Conservation (phyloP, 192 early-diverging fungal genomes). For the Coemansia sp. region DNA sequence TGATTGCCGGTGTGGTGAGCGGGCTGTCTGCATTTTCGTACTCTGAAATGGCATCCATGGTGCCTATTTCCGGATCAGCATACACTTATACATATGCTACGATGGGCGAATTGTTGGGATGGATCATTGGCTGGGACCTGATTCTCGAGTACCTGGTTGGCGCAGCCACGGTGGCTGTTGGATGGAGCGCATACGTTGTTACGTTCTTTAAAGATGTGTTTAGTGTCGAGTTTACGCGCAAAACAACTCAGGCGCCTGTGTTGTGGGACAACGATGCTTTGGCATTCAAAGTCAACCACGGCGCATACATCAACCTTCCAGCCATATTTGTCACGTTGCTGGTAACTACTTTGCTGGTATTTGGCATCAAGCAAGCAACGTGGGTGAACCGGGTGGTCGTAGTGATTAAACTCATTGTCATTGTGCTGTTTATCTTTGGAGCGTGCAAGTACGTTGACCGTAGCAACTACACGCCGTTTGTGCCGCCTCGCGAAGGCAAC, state of each 20-base stretch:
- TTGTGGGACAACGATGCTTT: slow-evolving; percentile 59
- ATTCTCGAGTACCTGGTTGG: slow-evolving; percentile 87
- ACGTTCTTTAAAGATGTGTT: slow-evolving; percentile 68
- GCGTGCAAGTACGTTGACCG: slow-evolving; percentile 67
- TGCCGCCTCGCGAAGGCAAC: slow-evolving; percentile 63
- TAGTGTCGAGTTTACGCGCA: slow-evolving; percentile 43
- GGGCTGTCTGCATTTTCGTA: slow-evolving; percentile 80
- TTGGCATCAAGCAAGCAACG: slow-evolving; percentile 75
- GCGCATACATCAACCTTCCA: slow-evolving; percentile 70
- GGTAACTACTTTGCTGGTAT: slow-evolving; percentile 63
- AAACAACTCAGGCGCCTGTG: slow-evolving; percentile 71
- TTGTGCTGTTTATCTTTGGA: slow-evolving; percentile 80
- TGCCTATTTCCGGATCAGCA: slow-evolving; percentile 83
- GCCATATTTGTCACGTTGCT: slow-evolving; percentile 67
- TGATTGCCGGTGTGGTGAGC: slow-evolving; percentile 73
- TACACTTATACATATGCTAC: slow-evolving; percentile 87
- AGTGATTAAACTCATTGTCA: slow-evolving; percentile 66
- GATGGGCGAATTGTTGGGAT: slow-evolving; percentile 82
- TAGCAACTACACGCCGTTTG: slow-evolving; percentile 74
- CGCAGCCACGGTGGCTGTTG: slow-evolving; percentile 76
- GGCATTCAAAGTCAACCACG: slow-evolving; percentile 40
- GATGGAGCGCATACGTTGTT: slow-evolving; percentile 83
- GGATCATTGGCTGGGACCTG: slow-evolving; percentile 92
- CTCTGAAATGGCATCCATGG: slow-evolving; percentile 83
- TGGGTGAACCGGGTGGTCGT: slow-evolving; percentile 73